Base-by-base conservation (phyloP, 495 filamentous ascomycete genomes). In the Aspergillus sparsus region DNA sequence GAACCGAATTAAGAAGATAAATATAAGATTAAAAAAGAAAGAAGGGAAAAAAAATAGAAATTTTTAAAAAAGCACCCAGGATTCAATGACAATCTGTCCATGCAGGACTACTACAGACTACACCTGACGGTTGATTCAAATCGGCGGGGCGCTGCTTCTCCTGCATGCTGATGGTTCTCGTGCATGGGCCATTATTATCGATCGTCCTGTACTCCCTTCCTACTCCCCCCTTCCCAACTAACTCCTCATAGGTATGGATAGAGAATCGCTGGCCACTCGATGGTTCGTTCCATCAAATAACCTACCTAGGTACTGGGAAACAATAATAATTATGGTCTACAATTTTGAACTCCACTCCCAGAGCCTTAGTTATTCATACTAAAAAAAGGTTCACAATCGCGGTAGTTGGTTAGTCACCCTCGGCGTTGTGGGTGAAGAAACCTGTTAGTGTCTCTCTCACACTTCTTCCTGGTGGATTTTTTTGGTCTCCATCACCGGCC, bases 71-170 rank as follows among this genome's bases (percentile, higher is more conserved):
- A 50, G 7, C n/a, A 54, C 21, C 42, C 35, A 34, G 36, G 54
- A 55, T 51, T 47, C 47, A 37, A 35, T 47, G 51, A 41, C 51
- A 64, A 53, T 33, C 42, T 35, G 56, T 44, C 54, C 58, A 54
- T 55, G 64, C 62, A 63, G 56, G 49, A 63, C 63, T 58, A 60
- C 57, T 41, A n/a, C 58, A 55, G 52, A 59, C 66, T 64, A 62
- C 61, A 16, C 35, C 52, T 18, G 62, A 65, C 67, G 67, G 67
- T 69, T 69, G 67, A 69, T 66, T 66, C 67, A 69, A 55, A 49
- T 62, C 52, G 62, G 67, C 67, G 67, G 67, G 64, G 67, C 63
- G 42, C 27, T 59, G 53, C 51, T 49, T 59, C 64, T 64, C 62
- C 62, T 65, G 61, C 66, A 66, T 64, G 60, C 60, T 41, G 60